phyloP scores from a whole-genome alignment of 2,329 filamentous ascomycete genomes.

The Alternaria infectoria region DNA sequence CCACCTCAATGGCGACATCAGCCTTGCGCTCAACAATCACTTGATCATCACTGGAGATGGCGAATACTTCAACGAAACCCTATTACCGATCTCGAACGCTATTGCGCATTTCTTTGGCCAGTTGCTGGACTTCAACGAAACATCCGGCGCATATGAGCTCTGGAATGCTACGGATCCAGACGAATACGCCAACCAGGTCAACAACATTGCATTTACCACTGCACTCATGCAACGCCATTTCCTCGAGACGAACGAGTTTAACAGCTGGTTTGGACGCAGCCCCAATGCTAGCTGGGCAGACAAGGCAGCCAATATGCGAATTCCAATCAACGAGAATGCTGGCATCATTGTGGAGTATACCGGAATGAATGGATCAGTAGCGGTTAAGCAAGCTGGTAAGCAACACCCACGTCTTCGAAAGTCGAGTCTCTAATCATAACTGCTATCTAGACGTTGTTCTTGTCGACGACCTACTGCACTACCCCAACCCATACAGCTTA shows the following conservation, averaged over 20 bases:
- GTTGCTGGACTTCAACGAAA: slow-evolving; percentile 64
- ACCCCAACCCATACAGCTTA: slow-evolving; percentile 61
- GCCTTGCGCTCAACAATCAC: slow-evolving; percentile 66
- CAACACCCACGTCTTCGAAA: neutral
- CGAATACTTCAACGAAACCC: slow-evolving; percentile 59
- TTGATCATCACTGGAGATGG: slow-evolving; percentile 66
- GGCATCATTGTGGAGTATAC: slow-evolving; percentile 69
- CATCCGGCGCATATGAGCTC: slow-evolving; percentile 37
- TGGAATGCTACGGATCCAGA: slow-evolving; percentile 73
- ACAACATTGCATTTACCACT: slow-evolving; percentile 74
- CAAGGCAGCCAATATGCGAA: slow-evolving; percentile 62
- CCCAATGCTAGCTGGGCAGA: slow-evolving; percentile 65
- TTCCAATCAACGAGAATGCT: slow-evolving; percentile 60
- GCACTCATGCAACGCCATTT: slow-evolving; percentile 65
- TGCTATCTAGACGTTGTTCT: slow-evolving; percentile 63
- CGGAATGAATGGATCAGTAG: slow-evolving; percentile 69
- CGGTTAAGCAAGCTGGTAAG: slow-evolving; percentile 67
- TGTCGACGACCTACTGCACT: slow-evolving; percentile 69
- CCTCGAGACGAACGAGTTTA: slow-evolving; percentile 63
- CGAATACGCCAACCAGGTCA: slow-evolving; percentile 71
- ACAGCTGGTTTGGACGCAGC: slow-evolving; percentile 60
- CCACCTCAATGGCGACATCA: slow-evolving; percentile 74
- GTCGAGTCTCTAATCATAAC: neutral
- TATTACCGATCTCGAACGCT: slow-evolving; percentile 69
- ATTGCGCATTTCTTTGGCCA: slow-evolving; percentile 68